A percentile compares a stretch with the other conserved stretches of the same genome.
These are phyloP conservation scores for Leptographium radiaticola DNA, from an alignment of 2,329 filamentous ascomycete genomes.

Conservation along the genomic window DNA sequence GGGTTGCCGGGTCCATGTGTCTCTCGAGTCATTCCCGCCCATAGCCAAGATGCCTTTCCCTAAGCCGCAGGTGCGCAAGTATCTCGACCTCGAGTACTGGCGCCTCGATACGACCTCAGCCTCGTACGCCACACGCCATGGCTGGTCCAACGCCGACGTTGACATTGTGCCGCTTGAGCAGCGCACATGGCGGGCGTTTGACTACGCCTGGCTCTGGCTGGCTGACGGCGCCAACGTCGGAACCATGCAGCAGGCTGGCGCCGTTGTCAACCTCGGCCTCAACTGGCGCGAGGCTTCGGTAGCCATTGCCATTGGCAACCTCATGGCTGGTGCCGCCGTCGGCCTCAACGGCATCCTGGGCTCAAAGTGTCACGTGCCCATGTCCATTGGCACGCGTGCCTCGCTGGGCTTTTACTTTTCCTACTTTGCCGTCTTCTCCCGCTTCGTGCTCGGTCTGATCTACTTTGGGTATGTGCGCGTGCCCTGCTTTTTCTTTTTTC, in stretches of 20 bases:
- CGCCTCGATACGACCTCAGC: not conserved
- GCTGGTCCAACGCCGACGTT: slow-evolving; percentile 4
- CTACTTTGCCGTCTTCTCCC: slow-evolving; percentile 19
- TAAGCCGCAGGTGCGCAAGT: not conserved
- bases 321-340: slow-evolving; percentile 21
- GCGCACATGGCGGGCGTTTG: slow-evolving; percentile 2
- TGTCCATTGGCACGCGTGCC: slow-evolving; percentile 22
- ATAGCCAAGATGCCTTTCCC: not conserved
- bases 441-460: slow-evolving; percentile 20
- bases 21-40: too few relatives aligned
- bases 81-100: slow-evolving; percentile 1
- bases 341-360: slow-evolving; percentile 23
- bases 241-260: slow-evolving; percentile 15
- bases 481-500: too few relatives aligned
- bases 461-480: slow-evolving; percentile 16
- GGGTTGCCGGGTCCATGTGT: too few relatives aligned
- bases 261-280: slow-evolving; percentile 12
- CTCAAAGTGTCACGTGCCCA: slow-evolving; percentile 23
- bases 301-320: slow-evolving; percentile 12
- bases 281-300: slow-evolving; percentile 14
- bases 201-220: slow-evolving; percentile 14
- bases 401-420: slow-evolving; percentile 24
- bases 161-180: slow-evolving; percentile 1
- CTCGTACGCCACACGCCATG: slow-evolving; percentile 2
- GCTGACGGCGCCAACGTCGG: slow-evolving; percentile 14